phyloP scores from a whole-genome alignment of 768 basidiomycete genomes.

The Gymnopilus dilepis region DNA sequence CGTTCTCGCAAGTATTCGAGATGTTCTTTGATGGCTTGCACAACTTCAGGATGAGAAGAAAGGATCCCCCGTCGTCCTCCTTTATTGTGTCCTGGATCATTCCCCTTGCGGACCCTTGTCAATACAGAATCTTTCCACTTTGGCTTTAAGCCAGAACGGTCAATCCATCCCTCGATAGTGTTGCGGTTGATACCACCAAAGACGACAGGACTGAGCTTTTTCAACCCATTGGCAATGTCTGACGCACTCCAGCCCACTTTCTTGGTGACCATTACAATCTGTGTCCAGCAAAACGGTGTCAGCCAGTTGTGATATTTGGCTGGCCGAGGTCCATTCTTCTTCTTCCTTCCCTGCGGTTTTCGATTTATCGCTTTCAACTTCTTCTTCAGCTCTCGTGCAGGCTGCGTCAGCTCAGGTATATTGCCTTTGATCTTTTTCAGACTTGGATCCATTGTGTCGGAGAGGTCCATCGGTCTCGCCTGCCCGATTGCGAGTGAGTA shows the following conservation, averaged over 20 bases:
- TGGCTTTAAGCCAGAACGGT: conserved; percentile 20
- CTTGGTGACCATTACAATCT: neutral
- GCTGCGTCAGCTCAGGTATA: conserved; percentile 20
- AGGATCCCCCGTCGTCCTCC: conserved; percentile 5
- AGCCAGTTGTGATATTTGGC: conserved; percentile 13
- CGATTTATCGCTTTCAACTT: neutral
- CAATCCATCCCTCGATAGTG: conserved; percentile 33
- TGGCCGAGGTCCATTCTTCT: conserved; percentile 7
- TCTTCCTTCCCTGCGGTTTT: neutral
- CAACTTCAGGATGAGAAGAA: conserved; percentile 11
- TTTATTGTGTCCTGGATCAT: neutral
- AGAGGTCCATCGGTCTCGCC: conserved; percentile 1
- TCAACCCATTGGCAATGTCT: conserved; percentile 23
- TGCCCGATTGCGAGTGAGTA: neutral
- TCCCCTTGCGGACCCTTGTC: conserved; percentile 14
- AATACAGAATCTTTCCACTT: conserved; percentile 25
- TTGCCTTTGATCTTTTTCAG: conserved; percentile 7
- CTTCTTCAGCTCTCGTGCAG: conserved; percentile 1
- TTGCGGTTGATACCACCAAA: conserved; percentile 24
- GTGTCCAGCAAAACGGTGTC: conserved; percentile 10
- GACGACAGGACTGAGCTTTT: conserved; percentile 16
- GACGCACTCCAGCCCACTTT: conserved; percentile 20
- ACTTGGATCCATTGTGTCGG: conserved; percentile 2
- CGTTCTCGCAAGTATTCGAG: neutral
- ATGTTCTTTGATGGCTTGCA: neutral